These are phyloP conservation scores for Aspergillus fumigatiaffinis DNA, from an alignment of 2,329 filamentous ascomycete species.

Conservation along the genomic window DNA sequence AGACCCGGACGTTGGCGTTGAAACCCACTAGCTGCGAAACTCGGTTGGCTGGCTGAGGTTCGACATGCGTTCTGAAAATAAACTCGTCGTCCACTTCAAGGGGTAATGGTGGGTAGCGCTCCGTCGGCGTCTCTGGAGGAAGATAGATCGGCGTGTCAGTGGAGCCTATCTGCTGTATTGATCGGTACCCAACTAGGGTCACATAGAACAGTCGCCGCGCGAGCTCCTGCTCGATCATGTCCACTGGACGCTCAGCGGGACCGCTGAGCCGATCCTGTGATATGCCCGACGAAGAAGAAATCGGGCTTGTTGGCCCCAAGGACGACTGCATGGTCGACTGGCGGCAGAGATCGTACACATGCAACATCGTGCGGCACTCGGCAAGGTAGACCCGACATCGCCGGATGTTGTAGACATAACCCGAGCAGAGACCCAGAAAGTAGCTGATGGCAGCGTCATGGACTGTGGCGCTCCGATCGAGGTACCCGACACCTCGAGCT, in stretches of 20 bases:
- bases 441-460: constrained; percentile 46
- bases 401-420: constrained; percentile 38
- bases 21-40: constrained; percentile 74
- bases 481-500: constrained; percentile 42
- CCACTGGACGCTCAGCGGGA: constrained; percentile 17
- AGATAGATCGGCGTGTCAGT: constrained; percentile 69
- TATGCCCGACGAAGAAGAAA: constrained; percentile 18
- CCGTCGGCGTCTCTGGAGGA: constrained; percentile 68
- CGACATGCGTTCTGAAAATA: constrained; percentile 67
- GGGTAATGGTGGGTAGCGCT: constrained; percentile 75
- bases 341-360: constrained; percentile 38
- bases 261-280: constrained; percentile 19
- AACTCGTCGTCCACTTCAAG: constrained; percentile 80
- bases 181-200: constrained; percentile 70
- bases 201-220: constrained; percentile 72
- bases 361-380: constrained; percentile 41
- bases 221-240: constrained; percentile 44
- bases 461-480: constrained; percentile 40
- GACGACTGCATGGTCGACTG: constrained; percentile 12
- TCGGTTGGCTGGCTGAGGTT: constrained; percentile 63
- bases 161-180: constrained; percentile 72
- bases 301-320: constrained; percentile 18
- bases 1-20: constrained; percentile 73
- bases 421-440: constrained; percentile 39
- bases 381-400: constrained; percentile 41